Percentiles rank a stretch among this genome's conserved stretches.
phyloP scores from a whole-genome alignment of 805 yeast genomes.

The Cyberlindnera sargentensis region DNA sequence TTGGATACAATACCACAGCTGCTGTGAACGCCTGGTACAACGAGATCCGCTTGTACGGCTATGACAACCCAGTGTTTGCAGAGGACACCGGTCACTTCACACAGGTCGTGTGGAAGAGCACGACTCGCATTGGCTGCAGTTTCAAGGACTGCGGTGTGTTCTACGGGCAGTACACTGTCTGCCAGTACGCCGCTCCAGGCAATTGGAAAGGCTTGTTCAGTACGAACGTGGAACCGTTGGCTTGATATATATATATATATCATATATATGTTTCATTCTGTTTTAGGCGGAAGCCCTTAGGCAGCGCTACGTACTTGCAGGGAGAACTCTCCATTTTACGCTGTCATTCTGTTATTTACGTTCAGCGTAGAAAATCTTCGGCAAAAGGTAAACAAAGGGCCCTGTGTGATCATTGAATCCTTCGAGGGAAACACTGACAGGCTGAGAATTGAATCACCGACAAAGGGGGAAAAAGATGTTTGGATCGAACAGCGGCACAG shows the following conservation, averaged over 20 bases:
- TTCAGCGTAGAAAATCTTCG: background rate
- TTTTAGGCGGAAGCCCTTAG: no score
- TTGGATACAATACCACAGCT: conserved; percentile 51
- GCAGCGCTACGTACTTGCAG: no score
- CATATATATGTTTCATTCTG: background rate
- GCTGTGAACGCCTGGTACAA: conserved; percentile 74
- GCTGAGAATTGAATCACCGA: background rate
- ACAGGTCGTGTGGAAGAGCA: conserved; percentile 65
- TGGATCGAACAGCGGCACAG: conserved; percentile 12
- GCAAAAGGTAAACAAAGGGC: conserved; percentile 1
- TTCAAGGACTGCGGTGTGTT: conserved; percentile 44
- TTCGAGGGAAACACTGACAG: background rate
- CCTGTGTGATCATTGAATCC: no score
- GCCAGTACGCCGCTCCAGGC: conserved; percentile 65
- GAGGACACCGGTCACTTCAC: conserved; percentile 69
- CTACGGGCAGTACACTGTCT: conserved; percentile 53
- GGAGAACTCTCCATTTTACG: background rate
- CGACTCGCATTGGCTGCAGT: conserved; percentile 67
- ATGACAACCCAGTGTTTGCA: conserved; percentile 38
- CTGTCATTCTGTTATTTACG: background rate
- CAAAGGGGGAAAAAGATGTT: conserved; percentile 10
- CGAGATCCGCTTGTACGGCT: conserved; percentile 50
- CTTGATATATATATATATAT: background rate
- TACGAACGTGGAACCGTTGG: conserved; percentile 28
- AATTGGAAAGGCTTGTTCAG: conserved; percentile 41